Base-by-base conservation (phyloP, 305 asterid species). In the Fraxinus greggii region DNA sequence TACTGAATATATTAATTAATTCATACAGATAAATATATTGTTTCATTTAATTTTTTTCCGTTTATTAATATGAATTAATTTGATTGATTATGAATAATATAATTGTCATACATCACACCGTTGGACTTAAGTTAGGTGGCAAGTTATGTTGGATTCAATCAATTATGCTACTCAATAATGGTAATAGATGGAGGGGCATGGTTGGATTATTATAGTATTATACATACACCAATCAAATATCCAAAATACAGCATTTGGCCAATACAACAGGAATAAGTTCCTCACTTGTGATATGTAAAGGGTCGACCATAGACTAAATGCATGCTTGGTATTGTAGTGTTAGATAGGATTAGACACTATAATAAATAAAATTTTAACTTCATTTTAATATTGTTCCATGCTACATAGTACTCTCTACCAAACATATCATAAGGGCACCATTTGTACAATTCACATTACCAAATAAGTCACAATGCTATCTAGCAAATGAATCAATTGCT, bases 151-250 rank as follows among this genome's bases (percentile, higher is more conserved):
- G 15, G 32, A 32, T 72, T 17, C 26, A 72, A 1, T 56, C 79
- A 72, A 6, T 51, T 72, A 12, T 9, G 73, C 67, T 45, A 63
- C 75, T 73, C 72, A 79, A 79, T 79, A 79, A 79, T 79, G 32
- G 5, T 70, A 69, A 70, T 10, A 70, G 13, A 56, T 56, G 28
- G 67, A 19, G 67, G n/a, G 54, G 54, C 54, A 38, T 38, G 15
- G 54, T 42, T 10, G 54, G 54, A 42, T 42, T 42, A 10, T 42
- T 42, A 42, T 42, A 42, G 17, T 42, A 42, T 42, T 42, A 42
- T 12, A 7, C 42, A 36, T 36, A 42, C 17, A 42, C 54, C 1
- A 2, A 42, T 12, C 17, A 12, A 42, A 42, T 42, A 42, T 42
- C n/a, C 54, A 42, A 42, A 42, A 10, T 10, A 42, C 54, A 12